Evolutionary conservation across 306 rosid genomes (phyloP).

Genomic region (Inga laurina): DNA sequence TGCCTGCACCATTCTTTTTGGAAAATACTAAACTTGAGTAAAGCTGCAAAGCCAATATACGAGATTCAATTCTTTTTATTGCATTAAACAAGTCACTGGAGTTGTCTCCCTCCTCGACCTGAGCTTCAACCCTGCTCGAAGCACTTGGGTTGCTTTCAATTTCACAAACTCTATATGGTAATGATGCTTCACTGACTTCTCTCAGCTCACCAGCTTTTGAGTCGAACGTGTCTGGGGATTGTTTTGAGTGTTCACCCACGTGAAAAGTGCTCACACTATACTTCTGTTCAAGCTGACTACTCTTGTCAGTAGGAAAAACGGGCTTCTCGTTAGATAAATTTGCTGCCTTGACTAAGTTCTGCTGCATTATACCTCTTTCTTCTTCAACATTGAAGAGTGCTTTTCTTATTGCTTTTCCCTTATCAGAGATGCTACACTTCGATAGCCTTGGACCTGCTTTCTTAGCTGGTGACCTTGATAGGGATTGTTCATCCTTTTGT

Average conservation of each 20-base stretch:
- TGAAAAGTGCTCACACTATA: slow-evolving; percentile 14
- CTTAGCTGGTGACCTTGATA: slow-evolving; percentile 8
- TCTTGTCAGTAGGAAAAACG: slow-evolving; percentile 11
- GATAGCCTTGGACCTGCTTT: slow-evolving; percentile 23
- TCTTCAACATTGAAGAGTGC: neutral
- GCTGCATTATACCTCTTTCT: slow-evolving; percentile 36
- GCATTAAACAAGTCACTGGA: slow-evolving; percentile 48
- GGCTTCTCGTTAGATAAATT: neutral
- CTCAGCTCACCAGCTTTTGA: slow-evolving; percentile 9
- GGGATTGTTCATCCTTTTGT: slow-evolving; percentile 27
- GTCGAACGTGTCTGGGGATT: slow-evolving; percentile 16
- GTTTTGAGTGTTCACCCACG: slow-evolving; percentile 27
- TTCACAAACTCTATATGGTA: slow-evolving; percentile 15
- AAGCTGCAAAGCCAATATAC: slow-evolving; percentile 57
- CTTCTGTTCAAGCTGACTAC: slow-evolving; percentile 20
- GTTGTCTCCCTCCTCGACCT: slow-evolving; percentile 38
- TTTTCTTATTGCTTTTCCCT: slow-evolving; percentile 19
- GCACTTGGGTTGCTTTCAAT: slow-evolving; percentile 25
- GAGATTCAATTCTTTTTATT: slow-evolving; percentile 61
- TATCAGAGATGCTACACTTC: slow-evolving; percentile 28
- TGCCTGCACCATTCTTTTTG: slow-evolving; percentile 21
- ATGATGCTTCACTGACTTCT: slow-evolving; percentile 21
- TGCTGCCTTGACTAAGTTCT: slow-evolving; percentile 14
- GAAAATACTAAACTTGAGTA: slow-evolving; percentile 30
- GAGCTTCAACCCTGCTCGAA: slow-evolving; percentile 31